Evolutionary conservation across 2,329 filamentous ascomycete genomes (phyloP), one percentile per base, ranked within the genome.

Genomic region (Lachnellula occidentalis): DNA sequence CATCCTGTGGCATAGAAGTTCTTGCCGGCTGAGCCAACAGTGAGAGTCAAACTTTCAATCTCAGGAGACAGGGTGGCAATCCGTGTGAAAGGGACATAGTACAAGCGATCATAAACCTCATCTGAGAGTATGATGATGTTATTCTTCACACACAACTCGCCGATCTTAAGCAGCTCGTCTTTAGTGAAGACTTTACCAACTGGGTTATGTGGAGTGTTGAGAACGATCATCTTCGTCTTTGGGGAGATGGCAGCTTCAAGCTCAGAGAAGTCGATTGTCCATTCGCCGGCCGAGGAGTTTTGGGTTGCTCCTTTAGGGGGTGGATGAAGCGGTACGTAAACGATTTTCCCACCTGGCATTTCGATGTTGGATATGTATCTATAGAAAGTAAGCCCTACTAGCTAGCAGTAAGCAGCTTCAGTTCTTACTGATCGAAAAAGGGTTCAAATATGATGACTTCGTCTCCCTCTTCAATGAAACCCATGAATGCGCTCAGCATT

Each of bases 381-480:
- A 50, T 14, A 48, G 36, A 27, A 37, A 17, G 8, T 64, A 36
- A 64, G 59, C 22, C 34, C 27, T 14, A 39, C 2, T 17, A 24
- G 21, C 19, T 22, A 21, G 27, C 9, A 36, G 34, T 21, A 17
- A 12, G 1, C 19, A 4, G 3, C 4, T 27, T 7, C 3, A 21
- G 11, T 24, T 66, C 78, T 69, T 70, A 89, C 85, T 99, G 94
- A 73, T 99, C 94, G 70, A 97, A 99, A 75, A 96, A 99, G 11
- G 94, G 94, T 75, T 99, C 94, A 70, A 99, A 96, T 54, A 99
- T 82, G 62, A 99, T 96, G 61, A 96, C 94, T 72, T 99, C 94
- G 68, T 99, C 94, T 12, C 90, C 94, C 1, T 83, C 81, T 72
- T 99, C 94, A 55, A 99, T 85, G 65, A 99, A 99, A 2, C 82